Percentiles rank a stretch among this genome's conserved stretches.
These are phyloP conservation scores for Talaromyces amestolkiae DNA, from an alignment of 2,329 filamentous ascomycete species.

Conservation along the genomic window DNA sequence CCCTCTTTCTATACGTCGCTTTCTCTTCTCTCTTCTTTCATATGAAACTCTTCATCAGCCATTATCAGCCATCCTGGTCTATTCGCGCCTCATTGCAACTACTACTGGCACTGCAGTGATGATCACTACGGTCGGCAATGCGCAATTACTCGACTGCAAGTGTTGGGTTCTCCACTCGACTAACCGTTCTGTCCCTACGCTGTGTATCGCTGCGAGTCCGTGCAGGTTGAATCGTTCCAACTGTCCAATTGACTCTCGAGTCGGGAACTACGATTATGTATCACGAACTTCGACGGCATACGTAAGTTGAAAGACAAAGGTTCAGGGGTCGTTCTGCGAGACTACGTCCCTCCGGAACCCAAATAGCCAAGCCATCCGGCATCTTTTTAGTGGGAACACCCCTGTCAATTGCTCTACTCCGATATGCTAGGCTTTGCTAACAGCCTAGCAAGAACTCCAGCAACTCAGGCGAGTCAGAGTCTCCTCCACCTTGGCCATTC, in stretches of 20 bases:
- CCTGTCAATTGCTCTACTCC: background rate
- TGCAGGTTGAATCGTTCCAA: background rate
- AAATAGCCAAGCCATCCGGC: background rate
- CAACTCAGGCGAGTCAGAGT: background rate
- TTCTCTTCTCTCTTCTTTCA: background rate
- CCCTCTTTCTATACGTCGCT: background rate
- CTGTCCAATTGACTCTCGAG: background rate
- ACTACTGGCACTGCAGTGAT: background rate
- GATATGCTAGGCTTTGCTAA: background rate
- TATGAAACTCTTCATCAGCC: background rate
- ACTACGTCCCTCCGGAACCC: conserved; percentile 5
- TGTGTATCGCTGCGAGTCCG: background rate
- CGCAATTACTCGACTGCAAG: background rate
- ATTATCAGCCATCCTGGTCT: background rate
- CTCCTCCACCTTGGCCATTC: background rate
- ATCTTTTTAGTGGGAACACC: conserved; percentile 6
- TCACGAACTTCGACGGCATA: background rate
- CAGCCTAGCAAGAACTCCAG: background rate
- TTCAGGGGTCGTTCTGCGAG: background rate
- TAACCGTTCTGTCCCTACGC: background rate
- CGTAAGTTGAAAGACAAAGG: background rate
- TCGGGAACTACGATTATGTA: background rate
- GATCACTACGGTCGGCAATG: conserved; percentile 1
- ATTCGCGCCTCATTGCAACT: background rate
- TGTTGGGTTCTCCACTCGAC: background rate